phyloP scores from a whole-genome alignment of 306 rosid species.

The Lagenaria siceraria region DNA sequence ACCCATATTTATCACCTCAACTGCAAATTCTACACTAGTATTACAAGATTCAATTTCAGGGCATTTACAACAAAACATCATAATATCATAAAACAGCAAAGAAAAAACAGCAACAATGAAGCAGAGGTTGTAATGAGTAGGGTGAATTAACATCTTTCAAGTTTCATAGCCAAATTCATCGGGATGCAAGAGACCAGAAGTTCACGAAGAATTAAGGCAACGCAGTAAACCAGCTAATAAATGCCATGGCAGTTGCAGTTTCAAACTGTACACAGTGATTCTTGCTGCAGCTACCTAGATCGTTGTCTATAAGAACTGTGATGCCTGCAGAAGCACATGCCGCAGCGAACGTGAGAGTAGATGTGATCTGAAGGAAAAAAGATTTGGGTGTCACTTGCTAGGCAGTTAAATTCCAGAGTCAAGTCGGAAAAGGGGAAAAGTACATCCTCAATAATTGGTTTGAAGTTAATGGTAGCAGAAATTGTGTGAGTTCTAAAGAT shows the following conservation, averaged over 20 bases:
- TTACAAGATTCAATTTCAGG: not conserved
- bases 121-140: not conserved
- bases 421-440: not conserved
- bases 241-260: conserved; percentile 85
- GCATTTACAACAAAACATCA: not conserved
- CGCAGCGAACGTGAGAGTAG: conserved; percentile 83
- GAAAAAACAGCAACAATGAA: not conserved
- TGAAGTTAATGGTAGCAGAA: not conserved
- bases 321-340: conserved; percentile 97
- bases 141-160: not conserved
- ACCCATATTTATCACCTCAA: not conserved
- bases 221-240: conserved; percentile 66
- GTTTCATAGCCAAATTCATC: not conserved
- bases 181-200: conserved; percentile 63
- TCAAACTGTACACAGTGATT: conserved; percentile 77
- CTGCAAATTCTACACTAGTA: not conserved
- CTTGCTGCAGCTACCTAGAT: conserved; percentile 42
- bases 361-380: conserved; percentile 50
- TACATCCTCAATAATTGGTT: not conserved
- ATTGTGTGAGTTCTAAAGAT: not conserved
- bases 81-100: not conserved
- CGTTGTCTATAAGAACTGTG: conserved; percentile 82
- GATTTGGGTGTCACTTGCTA: not conserved
- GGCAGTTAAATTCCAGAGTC: not conserved
- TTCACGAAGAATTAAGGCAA: conserved; percentile 72